Evolutionary conservation across 805 yeast genomes (phyloP).

Genomic region (Kazachstania taianensis): DNA sequence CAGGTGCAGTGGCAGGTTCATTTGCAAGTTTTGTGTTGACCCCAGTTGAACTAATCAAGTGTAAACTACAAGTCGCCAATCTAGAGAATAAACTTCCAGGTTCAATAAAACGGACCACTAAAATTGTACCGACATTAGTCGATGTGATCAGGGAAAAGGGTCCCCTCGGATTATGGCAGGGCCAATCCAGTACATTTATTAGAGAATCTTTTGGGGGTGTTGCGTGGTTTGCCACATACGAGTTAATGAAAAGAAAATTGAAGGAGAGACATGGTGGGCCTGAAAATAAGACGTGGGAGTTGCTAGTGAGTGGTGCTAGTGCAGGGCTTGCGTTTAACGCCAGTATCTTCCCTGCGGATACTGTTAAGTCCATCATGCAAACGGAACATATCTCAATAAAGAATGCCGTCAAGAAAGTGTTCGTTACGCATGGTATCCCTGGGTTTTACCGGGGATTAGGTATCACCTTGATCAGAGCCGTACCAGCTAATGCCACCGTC

Average conservation of each 20-base stretch:
- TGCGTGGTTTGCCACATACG: slow-evolving; percentile 90
- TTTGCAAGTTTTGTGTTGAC: slow-evolving; percentile 76
- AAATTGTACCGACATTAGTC: slow-evolving; percentile 31
- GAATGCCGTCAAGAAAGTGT: slow-evolving; percentile 31
- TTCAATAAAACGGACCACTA: slow-evolving; percentile 9
- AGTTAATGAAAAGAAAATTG: slow-evolving; percentile 36
- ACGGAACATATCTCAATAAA: slow-evolving; percentile 32
- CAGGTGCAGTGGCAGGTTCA: slow-evolving; percentile 80
- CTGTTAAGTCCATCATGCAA: slow-evolving; percentile 81
- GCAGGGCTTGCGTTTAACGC: slow-evolving; percentile 81
- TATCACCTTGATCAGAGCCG: slow-evolving; percentile 68
- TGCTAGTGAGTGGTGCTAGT: slow-evolving; percentile 67
- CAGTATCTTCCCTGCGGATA: slow-evolving; percentile 80
- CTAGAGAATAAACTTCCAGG: slow-evolving; percentile 22
- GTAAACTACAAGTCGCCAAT: slow-evolving; percentile 66
- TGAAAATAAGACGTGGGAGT: slow-evolving; percentile 38
- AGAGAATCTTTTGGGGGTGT: slow-evolving; percentile 88
- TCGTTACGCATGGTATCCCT: slow-evolving; percentile 50
- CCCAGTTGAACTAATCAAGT: slow-evolving; percentile 86
- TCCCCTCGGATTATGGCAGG: slow-evolving; percentile 71
- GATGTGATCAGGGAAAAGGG: slow-evolving; percentile 45
- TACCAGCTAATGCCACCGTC: slow-evolving; percentile 84
- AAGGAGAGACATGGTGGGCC: slow-evolving; percentile 18
- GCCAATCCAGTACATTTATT: slow-evolving; percentile 69
- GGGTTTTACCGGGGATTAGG: slow-evolving; percentile 81